Evolutionary conservation across 108 stramenopile species (phyloP).

Genomic region (Pseudonitzschia delicatissima): DNA sequence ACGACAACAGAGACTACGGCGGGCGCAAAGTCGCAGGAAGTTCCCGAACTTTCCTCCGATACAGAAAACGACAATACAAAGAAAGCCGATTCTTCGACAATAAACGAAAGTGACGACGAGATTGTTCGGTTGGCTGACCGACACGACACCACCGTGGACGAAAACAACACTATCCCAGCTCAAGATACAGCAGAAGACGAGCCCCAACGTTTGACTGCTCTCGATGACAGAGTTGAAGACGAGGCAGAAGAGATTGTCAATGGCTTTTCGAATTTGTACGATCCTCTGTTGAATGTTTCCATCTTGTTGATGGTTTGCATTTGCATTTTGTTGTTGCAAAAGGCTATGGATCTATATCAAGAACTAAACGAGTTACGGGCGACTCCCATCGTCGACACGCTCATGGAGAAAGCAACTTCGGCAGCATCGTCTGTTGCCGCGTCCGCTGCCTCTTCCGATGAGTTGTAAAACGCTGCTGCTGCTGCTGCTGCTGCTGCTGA

Average conservation of each 20-base stretch:
- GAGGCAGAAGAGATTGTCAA: not conserved
- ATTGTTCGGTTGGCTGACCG: not conserved
- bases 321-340: constrained; percentile 41
- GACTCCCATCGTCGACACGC: not conserved
- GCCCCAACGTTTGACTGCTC: not conserved
- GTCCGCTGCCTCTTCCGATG: not conserved
- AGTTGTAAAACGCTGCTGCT: not conserved
- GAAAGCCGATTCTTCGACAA: constrained; percentile 1
- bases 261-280: constrained; percentile 9
- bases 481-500: not conserved
- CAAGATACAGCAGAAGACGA: not conserved
- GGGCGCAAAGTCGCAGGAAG: not conserved
- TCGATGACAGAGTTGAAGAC: not conserved
- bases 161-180: not conserved
- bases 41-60: not conserved
- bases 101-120: not conserved
- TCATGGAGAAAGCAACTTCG: not conserved
- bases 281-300: constrained; percentile 41
- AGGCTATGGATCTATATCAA: constrained; percentile 22
- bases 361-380: constrained; percentile 29
- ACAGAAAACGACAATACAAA: not conserved
- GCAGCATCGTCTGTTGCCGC: constrained; percentile 2
- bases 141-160: not conserved
- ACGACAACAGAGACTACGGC: not conserved
- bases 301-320: constrained; percentile 38